Evolutionary conservation across 2,329 filamentous ascomycete genomes (phyloP), one percentile per base, ranked within the genome.

Genomic region (Penicillium griseofulvum): DNA sequence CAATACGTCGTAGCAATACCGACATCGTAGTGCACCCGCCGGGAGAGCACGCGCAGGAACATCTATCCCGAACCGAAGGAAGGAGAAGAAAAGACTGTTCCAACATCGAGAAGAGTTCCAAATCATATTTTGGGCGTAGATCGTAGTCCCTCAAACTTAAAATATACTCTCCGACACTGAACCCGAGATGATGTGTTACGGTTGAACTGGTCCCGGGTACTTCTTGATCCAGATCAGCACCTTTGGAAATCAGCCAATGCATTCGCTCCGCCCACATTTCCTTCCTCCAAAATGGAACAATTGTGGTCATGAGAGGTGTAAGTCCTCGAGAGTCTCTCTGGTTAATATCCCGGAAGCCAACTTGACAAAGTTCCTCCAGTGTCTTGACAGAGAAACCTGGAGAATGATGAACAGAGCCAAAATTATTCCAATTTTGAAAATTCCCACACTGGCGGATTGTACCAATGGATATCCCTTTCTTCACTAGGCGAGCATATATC

Each of bases 11-110:
- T 9, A 55, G 12, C 6, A 31, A n/a, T 26, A 54, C 39, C 9
- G 42, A 50, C 10, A 55, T 33, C 12, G 47, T 45, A 24, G 46
- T 50, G 31, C 52, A 55, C 3, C 52, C 46, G 5, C 41, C 33
- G 7, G 12, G 31, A n/a, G 28, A 55, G 37, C 52, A 55, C 8
- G 46, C 22, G 28, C 52, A 55, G 17, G 22, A 8, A 50, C 46
- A 55, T 19, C 10, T 10, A 29, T 55, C 52, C 24, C 4, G 10
- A 28, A 33, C 24, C 5, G 33, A 14, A 5, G 46, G 46, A 14
- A 55, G 39, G 22, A 42, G 39, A 5, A 42, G 28, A 11, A 26
- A n/a, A n/a, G n/a, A n/a, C n/a, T n/a, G n/a, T n/a, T n/a, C n/a
- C n/a, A n/a, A n/a, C n/a, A n/a, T n/a, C n/a, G n/a, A n/a, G n/a